Base-by-base conservation (phyloP, 805 yeast species). In the Ogataea thermomethanolica region DNA sequence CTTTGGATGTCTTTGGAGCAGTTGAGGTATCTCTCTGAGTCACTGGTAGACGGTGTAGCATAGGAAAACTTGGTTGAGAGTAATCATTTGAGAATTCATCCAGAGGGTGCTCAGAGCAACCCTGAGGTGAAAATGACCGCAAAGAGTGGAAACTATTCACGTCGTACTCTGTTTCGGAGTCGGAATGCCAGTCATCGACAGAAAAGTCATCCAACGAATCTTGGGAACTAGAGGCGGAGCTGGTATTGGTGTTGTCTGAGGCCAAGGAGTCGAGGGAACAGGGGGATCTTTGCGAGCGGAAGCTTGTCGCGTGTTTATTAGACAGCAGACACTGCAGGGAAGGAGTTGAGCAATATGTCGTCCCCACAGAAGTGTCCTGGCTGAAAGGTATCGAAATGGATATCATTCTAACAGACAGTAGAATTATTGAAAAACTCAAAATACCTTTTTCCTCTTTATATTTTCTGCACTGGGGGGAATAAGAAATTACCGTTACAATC, bases 281-380 rank as follows among this genome's bases (percentile, higher is more conserved):
- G 2, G 33, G 25, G 25, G 24, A 20, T n/a, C 33, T 15, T 23
- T 30, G 33, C 23, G 33, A 38, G n/a, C 42, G 39, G 37, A 37
- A 45, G 7, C 46, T 43, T 1, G 49, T 44, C 15, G 39, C 33
- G 28, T 44, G 37, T 11, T 36, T 40, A 10, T 39, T 30, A 22
- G 30, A 33, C 13, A 48, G 23, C 21, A 45, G 39, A 2, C 49
- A 43, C 17, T 48, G 49, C 20, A 48, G 29, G 7, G 49, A 45
- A 2, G 52, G 49, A 7, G 52, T 48, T 6, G 46, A 30, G 21
- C 49, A 44, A n/a, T 39, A 29, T 1, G 44, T 10, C 23, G 30
- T 26, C 39, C 35, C 29, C 22, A 28, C 24, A 23, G 27, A 14
- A 7, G 25, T 6, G 25, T 30, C 33, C 24, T 10, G 33, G 11